phyloP scores from a whole-genome alignment of 495 filamentous ascomycete species.

The Annulohypoxylon bovei region DNA sequence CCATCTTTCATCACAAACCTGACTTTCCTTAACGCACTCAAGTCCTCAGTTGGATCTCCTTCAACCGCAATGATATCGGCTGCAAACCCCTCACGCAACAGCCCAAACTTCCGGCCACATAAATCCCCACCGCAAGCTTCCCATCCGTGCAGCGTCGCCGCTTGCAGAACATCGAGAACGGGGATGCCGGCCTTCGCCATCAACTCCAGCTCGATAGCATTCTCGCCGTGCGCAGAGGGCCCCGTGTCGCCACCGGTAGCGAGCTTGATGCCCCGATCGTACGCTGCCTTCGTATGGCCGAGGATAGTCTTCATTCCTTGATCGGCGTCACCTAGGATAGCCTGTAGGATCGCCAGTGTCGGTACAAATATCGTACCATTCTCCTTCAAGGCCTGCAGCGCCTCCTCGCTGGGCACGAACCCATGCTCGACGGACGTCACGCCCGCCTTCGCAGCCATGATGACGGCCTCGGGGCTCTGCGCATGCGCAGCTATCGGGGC shows the following conservation, averaged over 20 bases:
- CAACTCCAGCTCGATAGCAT: constrained; percentile 60
- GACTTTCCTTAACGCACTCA: constrained; percentile 55
- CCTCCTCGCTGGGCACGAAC: constrained; percentile 50
- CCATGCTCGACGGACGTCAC: constrained; percentile 64
- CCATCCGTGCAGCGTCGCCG: constrained; percentile 61
- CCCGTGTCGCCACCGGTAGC: constrained; percentile 63
- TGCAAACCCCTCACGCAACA: constrained; percentile 55
- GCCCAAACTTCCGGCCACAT: constrained; percentile 61
- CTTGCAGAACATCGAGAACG: constrained; percentile 56
- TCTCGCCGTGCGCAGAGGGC: constrained; percentile 61
- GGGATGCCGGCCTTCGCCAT: constrained; percentile 62
- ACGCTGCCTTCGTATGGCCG: constrained; percentile 47
- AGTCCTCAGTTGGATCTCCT: constrained; percentile 49
- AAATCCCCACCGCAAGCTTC: constrained; percentile 60
- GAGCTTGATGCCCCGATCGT: constrained; percentile 56
- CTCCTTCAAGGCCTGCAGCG: constrained; percentile 51
- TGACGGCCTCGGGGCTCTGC: constrained; percentile 51
- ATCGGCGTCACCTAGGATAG: constrained; percentile 3
- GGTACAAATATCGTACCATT: constrained; percentile 59
- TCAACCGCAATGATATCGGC: constrained; percentile 62
- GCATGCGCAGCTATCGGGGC: constrained; percentile 60
- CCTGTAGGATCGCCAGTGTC: constrained; percentile 57
- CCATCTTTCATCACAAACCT: constrained; percentile 65
- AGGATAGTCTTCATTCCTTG: constrained; percentile 35
- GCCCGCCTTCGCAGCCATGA: constrained; percentile 60